Evolutionary conservation across 1,284 basidiomycete genomes (phyloP), one percentile per base, ranked within the genome.

Genomic region (Rhodofomes roseus): DNA sequence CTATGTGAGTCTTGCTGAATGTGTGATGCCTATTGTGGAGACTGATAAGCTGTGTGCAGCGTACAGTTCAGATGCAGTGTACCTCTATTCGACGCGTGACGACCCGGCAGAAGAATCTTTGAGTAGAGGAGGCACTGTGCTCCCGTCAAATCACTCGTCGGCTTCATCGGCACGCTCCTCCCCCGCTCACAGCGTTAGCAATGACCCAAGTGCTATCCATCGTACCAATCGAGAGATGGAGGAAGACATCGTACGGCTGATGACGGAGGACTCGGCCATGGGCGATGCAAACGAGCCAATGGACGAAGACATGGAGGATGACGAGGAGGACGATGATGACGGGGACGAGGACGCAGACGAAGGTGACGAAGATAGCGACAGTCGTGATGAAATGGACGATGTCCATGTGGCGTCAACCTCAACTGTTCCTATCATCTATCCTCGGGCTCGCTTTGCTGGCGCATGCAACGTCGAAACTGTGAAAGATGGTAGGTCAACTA

Each of bases 381-480:
- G 63, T 11, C 68, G 68, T 8, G 63, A 63, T 27, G 69, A 72
- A 43, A 63, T 70, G 18, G 71, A 75, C 16, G 66, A 37, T 25
- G 12, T 52, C 34, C 50, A 70, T 11, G 69, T 70, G 54, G 66
- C 70, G 20, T 66, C 68, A 40, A 70, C 75, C 59, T 65, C 75
- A 16, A 68, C 73, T 58, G 76, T 86, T 1, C 86, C 92, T 1
- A 71, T 86, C 37, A 76, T 96, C 55, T 76, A 83, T 58, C 94
- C 95, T n/a, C 81, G 84, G 29, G 73, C 72, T 57, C 80, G 81
- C 9, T 97, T 84, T 73, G 71, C 72, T 25, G 95, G 95, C 1
- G 87, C 90, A 41, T 84, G 87, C 62, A 98, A 97, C 72, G 77
- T 89, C 3, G 86, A 89, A 64, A 98, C 95, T 0, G 85, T 96